Conservation (phyloP, 1,139 yeast genomes). For the Diutina rugosa region DNA sequence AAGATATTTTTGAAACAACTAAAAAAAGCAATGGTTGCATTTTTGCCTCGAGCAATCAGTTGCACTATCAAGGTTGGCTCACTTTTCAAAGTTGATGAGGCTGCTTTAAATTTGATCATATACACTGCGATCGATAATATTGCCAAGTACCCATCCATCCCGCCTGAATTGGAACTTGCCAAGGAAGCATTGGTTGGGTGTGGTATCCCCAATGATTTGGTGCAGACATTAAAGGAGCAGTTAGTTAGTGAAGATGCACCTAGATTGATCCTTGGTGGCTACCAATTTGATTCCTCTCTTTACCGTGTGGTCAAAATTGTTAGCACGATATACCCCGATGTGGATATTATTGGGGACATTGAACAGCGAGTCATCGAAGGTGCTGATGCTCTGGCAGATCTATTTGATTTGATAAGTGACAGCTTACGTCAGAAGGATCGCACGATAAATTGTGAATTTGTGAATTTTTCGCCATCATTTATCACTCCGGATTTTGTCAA, state of each 20-base stretch:
- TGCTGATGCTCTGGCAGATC: neutral
- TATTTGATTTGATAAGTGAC: neutral
- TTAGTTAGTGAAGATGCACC: neutral
- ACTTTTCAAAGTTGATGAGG: neutral
- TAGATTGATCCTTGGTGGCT: conserved; percentile 2
- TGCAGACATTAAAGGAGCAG: neutral
- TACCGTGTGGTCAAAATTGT: conserved; percentile 1
- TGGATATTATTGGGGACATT: neutral
- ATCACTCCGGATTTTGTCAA: neutral
- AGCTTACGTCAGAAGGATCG: neutral
- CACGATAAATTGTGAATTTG: neutral
- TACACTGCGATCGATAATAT: neutral
- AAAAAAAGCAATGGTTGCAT: neutral
- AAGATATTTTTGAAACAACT: neutral
- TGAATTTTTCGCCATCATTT: neutral
- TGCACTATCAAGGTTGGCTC: neutral
- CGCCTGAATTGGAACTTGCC: neutral
- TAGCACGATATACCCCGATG: neutral
- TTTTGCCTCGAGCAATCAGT: neutral
- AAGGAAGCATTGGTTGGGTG: neutral
- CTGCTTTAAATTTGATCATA: neutral
- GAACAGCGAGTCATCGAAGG: neutral
- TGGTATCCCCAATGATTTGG: neutral
- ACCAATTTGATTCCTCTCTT: conserved; percentile 5
- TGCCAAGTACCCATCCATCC: neutral